Percentiles rank a stretch among this genome's conserved stretches.
Conservation (phyloP, 169 alveolate genomes). For the Cryptosporidium xiaoi region DNA sequence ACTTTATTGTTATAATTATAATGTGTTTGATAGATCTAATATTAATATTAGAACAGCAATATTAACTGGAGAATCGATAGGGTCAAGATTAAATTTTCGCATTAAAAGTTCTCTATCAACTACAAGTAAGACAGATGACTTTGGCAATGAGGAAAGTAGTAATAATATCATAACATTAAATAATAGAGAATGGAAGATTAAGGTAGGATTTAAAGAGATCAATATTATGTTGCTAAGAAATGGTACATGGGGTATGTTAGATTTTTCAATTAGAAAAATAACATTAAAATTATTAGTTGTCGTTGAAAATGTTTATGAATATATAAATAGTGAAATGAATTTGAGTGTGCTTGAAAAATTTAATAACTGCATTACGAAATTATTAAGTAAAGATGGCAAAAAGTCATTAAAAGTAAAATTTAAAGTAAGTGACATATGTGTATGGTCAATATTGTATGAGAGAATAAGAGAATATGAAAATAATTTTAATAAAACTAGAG, state of each 20-base stretch:
- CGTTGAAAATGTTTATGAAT: not conserved
- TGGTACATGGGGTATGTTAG: constrained; percentile 75
- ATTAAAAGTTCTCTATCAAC: constrained; percentile 6
- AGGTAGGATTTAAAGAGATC: constrained; percentile 32
- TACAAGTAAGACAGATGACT: not conserved
- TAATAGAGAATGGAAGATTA: constrained; percentile 31
- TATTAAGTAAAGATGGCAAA: not conserved
- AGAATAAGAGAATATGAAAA: constrained; percentile 6
- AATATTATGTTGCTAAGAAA: constrained; percentile 46
- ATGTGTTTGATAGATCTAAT: not conserved
- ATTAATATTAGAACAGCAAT: constrained; percentile 42
- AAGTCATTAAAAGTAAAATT: constrained; percentile 11
- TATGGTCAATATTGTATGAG: constrained; percentile 66
- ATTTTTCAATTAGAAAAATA: constrained; percentile 46
- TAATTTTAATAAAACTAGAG: not conserved
- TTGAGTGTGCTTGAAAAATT: not conserved
- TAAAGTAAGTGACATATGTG: constrained; percentile 29
- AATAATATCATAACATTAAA: too few species aligned
- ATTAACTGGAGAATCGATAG: constrained; percentile 57
- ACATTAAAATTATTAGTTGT: not conserved
- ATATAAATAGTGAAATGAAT: not conserved
- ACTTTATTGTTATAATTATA: constrained; percentile 16
- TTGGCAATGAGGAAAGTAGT: not conserved
- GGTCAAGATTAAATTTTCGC: constrained; percentile 26
- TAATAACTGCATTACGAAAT: not conserved